A percentile compares a stretch with the other conserved stretches of the same genome.
Evolutionary conservation across 108 stramenopile genomes (phyloP).

Genomic region (Aurantiochytrium sp.): DNA sequence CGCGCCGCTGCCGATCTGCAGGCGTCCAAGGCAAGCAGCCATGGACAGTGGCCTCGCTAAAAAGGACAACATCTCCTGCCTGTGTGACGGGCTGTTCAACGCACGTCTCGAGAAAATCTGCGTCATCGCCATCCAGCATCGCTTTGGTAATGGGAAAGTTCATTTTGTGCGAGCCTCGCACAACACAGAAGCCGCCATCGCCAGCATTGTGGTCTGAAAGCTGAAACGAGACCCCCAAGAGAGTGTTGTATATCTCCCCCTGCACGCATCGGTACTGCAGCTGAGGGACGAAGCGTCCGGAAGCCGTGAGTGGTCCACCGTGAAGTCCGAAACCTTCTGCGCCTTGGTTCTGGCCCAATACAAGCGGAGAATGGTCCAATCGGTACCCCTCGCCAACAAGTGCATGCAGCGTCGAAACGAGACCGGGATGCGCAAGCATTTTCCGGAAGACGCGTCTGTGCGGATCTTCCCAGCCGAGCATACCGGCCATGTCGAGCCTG

Average conservation of each 20-base stretch:
- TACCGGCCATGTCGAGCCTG: conserved; percentile 64
- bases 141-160: conserved; percentile 74
- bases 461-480: conserved; percentile 67
- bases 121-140: conserved; percentile 69
- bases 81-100: conserved; percentile 75
- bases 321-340: conserved; percentile 81
- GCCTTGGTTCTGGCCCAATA: conserved; percentile 68
- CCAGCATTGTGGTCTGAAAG: conserved; percentile 71
- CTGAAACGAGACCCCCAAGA: not conserved
- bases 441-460: conserved; percentile 67
- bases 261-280: conserved; percentile 20
- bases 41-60: conserved; percentile 80
- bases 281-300: conserved; percentile 37
- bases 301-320: conserved; percentile 75
- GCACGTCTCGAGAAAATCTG: conserved; percentile 37
- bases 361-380: conserved; percentile 79
- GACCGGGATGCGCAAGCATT: conserved; percentile 70
- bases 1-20: conserved; percentile 36
- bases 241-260: not conserved
- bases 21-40: conserved; percentile 72
- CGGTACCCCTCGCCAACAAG: conserved; percentile 79
- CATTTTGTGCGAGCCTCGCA: conserved; percentile 78
- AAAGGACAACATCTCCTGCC: conserved; percentile 82
- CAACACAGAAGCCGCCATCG: conserved; percentile 80
- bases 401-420: conserved; percentile 71